Evolutionary conservation across 2,329 filamentous ascomycete genomes (phyloP).

Genomic region (Magnaporthiopsis incrustans): DNA sequence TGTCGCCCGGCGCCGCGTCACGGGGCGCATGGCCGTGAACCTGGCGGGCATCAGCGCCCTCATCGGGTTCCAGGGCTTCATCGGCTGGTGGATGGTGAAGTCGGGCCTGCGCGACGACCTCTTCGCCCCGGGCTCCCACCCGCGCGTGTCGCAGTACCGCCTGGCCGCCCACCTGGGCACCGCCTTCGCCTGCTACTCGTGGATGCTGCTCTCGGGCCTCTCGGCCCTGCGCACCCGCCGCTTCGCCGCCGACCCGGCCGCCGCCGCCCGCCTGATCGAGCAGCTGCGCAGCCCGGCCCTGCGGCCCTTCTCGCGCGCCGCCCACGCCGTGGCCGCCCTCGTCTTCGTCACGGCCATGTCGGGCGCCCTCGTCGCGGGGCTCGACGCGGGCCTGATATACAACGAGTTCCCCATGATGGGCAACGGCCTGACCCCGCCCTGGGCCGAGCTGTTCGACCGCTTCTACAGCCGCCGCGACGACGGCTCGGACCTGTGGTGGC

Average conservation of each 20-base stretch:
- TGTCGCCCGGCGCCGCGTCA: slow-evolving; percentile 70
- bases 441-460: slow-evolving; percentile 71
- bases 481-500: slow-evolving; percentile 82
- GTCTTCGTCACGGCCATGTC: slow-evolving; percentile 91
- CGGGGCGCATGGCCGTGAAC: slow-evolving; percentile 66
- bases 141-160: slow-evolving; percentile 89
- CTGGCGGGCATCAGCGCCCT: slow-evolving; percentile 77
- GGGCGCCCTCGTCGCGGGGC: slow-evolving; percentile 83
- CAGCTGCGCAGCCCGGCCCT: slow-evolving; percentile 61
- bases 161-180: slow-evolving; percentile 82
- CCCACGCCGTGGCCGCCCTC: slow-evolving; percentile 62
- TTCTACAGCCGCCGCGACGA: slow-evolving; percentile 80
- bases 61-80: slow-evolving; percentile 89
- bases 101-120: slow-evolving; percentile 92
- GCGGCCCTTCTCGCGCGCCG: slow-evolving; percentile 62
- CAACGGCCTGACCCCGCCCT: slow-evolving; percentile 69
- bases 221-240: slow-evolving; percentile 71
- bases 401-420: slow-evolving; percentile 99
- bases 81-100: slow-evolving; percentile 99
- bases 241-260: slow-evolving; percentile 59
- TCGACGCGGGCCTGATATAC: slow-evolving; percentile 96
- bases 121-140: slow-evolving; percentile 83
- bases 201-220: slow-evolving; percentile 88
- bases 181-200: slow-evolving; percentile 86
- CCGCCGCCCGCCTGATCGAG: slow-evolving; percentile 51